Percentiles rank a stretch among this genome's conserved stretches.
phyloP scores from a whole-genome alignment of 2,329 filamentous ascomycete genomes.

The Cordyceps javanica region DNA sequence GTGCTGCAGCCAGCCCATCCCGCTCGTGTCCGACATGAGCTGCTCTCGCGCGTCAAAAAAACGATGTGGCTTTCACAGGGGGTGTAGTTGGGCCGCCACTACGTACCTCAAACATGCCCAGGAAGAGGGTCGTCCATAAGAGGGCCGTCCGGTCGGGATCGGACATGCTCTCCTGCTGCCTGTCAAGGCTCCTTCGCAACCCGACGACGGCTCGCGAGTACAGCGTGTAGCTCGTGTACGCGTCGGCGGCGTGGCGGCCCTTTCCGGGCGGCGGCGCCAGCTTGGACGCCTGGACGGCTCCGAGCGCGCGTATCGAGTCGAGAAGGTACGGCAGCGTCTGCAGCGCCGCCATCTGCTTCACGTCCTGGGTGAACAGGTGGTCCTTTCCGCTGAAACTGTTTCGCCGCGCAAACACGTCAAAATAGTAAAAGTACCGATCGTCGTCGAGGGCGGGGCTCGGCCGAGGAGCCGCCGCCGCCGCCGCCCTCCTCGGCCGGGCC shows the following conservation, averaged over 20 bases:
- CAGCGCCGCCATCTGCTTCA: slow-evolving; percentile 18
- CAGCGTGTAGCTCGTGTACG: slow-evolving; percentile 16
- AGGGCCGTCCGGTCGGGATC: neutral
- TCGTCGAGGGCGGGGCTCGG: slow-evolving; percentile 14
- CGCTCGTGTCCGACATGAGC: slow-evolving; percentile 28
- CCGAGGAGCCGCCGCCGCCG: neutral
- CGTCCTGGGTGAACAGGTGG: slow-evolving; percentile 15
- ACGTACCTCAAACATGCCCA: slow-evolving; percentile 29
- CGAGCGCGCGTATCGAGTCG: slow-evolving; percentile 25
- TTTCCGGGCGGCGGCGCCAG: slow-evolving; percentile 1
- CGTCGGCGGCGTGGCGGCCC: neutral
- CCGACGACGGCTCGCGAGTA: slow-evolving; percentile 23
- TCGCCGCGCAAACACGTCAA: slow-evolving; percentile 22
- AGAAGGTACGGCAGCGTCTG: slow-evolving; percentile 16
- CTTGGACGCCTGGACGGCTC: slow-evolving; percentile 26
- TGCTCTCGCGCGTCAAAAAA: too few relatives aligned
- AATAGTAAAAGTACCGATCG: slow-evolving; percentile 22
- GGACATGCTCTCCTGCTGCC: slow-evolving; percentile 17
- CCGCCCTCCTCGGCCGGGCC: neutral
- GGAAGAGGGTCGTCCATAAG: slow-evolving; percentile 28
- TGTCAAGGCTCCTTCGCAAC: slow-evolving; percentile 15
- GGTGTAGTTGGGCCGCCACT: too few relatives aligned
- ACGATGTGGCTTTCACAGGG: too few relatives aligned
- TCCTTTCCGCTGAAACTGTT: slow-evolving; percentile 23
- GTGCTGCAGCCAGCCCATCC: slow-evolving; percentile 28